phyloP scores from a whole-genome alignment of 306 rosid species.

The Trifolium dubium region DNA sequence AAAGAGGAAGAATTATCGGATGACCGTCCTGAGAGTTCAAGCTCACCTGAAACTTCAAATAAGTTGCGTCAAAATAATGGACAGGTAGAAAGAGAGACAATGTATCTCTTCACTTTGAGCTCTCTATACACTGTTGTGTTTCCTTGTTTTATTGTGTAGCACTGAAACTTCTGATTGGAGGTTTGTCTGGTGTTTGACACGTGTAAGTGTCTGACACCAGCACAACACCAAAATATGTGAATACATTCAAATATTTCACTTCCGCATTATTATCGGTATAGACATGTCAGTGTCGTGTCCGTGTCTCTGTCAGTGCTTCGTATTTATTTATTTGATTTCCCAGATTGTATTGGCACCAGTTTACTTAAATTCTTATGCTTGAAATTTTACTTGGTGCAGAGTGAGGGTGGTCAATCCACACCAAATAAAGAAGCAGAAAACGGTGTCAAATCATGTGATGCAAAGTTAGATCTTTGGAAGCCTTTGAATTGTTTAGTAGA shows the following conservation, averaged over 20 bases:
- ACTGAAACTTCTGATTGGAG: not conserved
- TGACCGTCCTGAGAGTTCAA: constrained; percentile 64
- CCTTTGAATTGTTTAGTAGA: constrained; percentile 90
- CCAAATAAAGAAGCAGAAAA: constrained; percentile 68
- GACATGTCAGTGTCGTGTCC: not conserved
- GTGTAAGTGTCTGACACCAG: not conserved
- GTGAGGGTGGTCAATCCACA: constrained; percentile 59
- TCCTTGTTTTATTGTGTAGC: constrained; percentile 13
- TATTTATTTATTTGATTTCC: constrained; percentile 25
- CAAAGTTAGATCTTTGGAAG: constrained; percentile 89
- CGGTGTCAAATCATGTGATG: constrained; percentile 61
- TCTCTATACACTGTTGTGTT: constrained; percentile 18
- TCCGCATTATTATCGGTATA: not conserved
- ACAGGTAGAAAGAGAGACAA: constrained; percentile 61
- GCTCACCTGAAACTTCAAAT: constrained; percentile 67
- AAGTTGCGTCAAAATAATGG: constrained; percentile 57
- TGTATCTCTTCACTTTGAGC: constrained; percentile 32
- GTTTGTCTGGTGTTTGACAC: not conserved
- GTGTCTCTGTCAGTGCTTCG: not conserved
- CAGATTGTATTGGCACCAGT: constrained; percentile 11
- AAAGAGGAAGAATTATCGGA: constrained; percentile 66
- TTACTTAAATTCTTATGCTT: constrained; percentile 29
- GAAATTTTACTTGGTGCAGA: constrained; percentile 54
- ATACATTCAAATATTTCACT: not conserved
- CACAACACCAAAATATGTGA: not conserved